phyloP scores from a whole-genome alignment of 179 eudicot genomes.

The Sideroxylon spinosum region DNA sequence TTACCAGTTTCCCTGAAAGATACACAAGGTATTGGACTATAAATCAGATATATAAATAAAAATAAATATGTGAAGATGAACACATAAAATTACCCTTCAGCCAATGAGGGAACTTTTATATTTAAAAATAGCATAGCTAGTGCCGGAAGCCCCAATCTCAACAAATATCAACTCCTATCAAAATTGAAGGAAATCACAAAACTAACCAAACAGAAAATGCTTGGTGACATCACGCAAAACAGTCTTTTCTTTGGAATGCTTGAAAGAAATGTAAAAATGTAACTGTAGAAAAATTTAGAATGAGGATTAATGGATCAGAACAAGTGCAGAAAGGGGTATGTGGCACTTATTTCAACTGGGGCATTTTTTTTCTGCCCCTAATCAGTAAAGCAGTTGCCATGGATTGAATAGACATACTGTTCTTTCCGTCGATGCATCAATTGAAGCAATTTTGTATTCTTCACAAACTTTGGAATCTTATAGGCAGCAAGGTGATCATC shows the following conservation, averaged over 20 bases:
- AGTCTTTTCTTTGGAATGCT: constrained; percentile 1
- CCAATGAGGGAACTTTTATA: not conserved
- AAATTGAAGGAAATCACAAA: constrained; percentile 8
- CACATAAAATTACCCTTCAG: not conserved
- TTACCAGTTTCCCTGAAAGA: constrained; percentile 51
- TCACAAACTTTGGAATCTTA: constrained; percentile 63
- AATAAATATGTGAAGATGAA: not conserved
- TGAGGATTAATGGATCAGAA: not conserved
- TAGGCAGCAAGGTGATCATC: constrained; percentile 94
- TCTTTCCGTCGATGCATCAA: constrained; percentile 86
- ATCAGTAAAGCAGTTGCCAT: not conserved
- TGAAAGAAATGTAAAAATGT: not conserved
- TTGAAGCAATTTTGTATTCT: constrained; percentile 71
- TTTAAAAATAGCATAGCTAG: not conserved
- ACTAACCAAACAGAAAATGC: not conserved
- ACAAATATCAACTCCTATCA: not conserved
- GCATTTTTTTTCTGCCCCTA: not conserved
- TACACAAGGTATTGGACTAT: constrained; percentile 9
- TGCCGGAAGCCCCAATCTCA: not conserved
- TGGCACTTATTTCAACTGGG: not conserved
- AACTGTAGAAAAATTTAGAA: not conserved
- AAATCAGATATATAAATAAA: constrained; percentile 9
- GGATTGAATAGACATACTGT: constrained; percentile 45
- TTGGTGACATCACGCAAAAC: not conserved
- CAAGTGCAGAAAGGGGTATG: not conserved